Evolutionary conservation across 179 eudicot species (phyloP), one percentile per base, ranked within the genome.

Genomic region (Silene noctiflora): DNA sequence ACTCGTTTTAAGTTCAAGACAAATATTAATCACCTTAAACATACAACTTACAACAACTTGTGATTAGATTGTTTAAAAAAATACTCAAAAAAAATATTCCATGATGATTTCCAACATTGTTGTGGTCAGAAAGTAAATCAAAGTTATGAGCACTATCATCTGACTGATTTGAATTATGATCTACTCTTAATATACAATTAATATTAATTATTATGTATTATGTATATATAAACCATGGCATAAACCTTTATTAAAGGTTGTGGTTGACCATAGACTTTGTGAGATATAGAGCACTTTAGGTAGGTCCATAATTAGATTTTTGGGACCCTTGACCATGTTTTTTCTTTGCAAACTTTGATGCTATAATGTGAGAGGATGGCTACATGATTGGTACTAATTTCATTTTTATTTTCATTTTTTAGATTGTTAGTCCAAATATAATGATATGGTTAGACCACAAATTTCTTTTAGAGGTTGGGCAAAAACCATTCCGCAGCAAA

Each of bases 221-320:
- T 39, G 63, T 21, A n/a, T 21, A n/a, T 59, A 59, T 58, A 20
- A 59, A n/a, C 66, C 53, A 44, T 9, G 2, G 29, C 53, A 42
- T 8, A 44, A 62, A 44, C 2, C 65, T 74, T 56, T 20, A 29
- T 1, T 17, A 24, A 46, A n/a, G 63, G 66, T 62, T 69, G 46
- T 31, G 74, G 78, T 79, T 79, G 82, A 79, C 78, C 82, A 60
- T 69, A 75, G 67, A 77, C 71, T 63, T 70, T 59, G 2, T 19
- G 69, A 55, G 78, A 66, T 67, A 51, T 9, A 51, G 51, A 60
- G 29, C 20, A 75, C 46, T 53, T 64, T 64, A 75, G 33, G 27
- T 60, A 44, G 58, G 71, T 62, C 69, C 58, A 17, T 35, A 11
- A 25, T 25, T 51, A 51, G 72, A 75, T 75, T 21, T 79, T 60